phyloP scores from a whole-genome alignment of 768 basidiomycete species.

The Stropharia rugosoannulata region DNA sequence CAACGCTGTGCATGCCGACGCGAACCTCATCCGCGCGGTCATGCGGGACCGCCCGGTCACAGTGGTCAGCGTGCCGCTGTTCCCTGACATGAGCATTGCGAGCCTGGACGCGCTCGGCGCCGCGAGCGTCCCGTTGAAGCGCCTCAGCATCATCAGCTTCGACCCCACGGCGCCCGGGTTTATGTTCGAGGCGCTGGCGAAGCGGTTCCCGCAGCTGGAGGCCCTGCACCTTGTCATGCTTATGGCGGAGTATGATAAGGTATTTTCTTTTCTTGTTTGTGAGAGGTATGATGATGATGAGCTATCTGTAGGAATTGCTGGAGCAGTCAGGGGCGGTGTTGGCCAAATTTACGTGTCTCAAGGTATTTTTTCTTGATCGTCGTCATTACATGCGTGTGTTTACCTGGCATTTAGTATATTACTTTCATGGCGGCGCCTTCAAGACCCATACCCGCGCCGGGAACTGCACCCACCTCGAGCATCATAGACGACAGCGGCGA shows the following conservation, averaged over 20 bases:
- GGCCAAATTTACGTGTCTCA: slow-evolving; percentile 36
- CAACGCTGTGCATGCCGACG: slow-evolving; percentile 53
- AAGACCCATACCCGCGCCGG: not conserved
- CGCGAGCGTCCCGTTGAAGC: slow-evolving; percentile 33
- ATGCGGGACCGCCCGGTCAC: slow-evolving; percentile 30
- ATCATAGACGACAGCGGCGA: not conserved
- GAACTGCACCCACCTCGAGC: not conserved
- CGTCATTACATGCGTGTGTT: not conserved
- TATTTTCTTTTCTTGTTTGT: slow-evolving; percentile 14
- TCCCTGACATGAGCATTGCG: slow-evolving; percentile 13
- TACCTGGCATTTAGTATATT: slow-evolving; percentile 38
- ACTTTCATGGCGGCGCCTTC: slow-evolving; percentile 53
- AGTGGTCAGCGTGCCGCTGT: slow-evolving; percentile 17
- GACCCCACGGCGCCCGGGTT: slow-evolving; percentile 43
- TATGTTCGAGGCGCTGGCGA: slow-evolving; percentile 47
- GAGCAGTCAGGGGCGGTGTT: slow-evolving; percentile 39
- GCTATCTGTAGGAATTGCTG: slow-evolving; percentile 36
- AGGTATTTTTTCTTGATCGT: slow-evolving; percentile 19
- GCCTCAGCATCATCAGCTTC: slow-evolving; percentile 60
- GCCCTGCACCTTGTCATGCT: slow-evolving; percentile 62
- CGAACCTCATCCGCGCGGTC: slow-evolving; percentile 42
- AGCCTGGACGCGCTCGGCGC: slow-evolving; percentile 11
- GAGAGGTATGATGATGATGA: not conserved
- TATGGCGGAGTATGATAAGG: slow-evolving; percentile 45
- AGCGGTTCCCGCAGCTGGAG: slow-evolving; percentile 49